Conservation (phyloP, 2,329 filamentous ascomycete genomes). For the Cercospora nicotianae region DNA sequence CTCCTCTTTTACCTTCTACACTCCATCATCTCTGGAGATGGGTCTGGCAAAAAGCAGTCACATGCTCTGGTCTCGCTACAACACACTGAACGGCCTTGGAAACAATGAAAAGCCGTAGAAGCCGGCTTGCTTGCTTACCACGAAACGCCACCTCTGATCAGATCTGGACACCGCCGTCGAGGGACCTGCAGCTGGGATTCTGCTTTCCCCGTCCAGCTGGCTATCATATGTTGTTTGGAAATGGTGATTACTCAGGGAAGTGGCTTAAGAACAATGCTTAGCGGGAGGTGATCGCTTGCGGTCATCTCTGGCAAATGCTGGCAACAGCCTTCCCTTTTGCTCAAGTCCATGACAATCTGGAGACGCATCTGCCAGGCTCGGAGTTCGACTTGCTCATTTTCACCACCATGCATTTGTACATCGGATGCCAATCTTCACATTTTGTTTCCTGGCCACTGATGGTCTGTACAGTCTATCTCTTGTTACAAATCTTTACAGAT, state of each 20-base stretch:
- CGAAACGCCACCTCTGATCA: not conserved
- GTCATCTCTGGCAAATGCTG: constrained; percentile 3
- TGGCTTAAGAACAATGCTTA: not conserved
- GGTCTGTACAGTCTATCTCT: constrained; percentile 4
- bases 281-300: constrained; percentile 1
- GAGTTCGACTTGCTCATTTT: not conserved
- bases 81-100: not conserved
- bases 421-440: not conserved
- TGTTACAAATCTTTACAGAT: not conserved
- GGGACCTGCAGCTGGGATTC: not conserved
- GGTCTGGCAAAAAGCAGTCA: not conserved
- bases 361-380: not conserved
- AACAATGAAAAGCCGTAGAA: not conserved
- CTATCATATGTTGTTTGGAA: not conserved
- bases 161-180: not conserved
- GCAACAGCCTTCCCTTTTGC: constrained; percentile 5
- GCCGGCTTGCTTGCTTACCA: not conserved
- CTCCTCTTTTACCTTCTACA: not conserved
- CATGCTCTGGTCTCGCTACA: not conserved
- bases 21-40: not conserved
- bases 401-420: not conserved
- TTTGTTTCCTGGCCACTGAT: not conserved
- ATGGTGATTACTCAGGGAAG: constrained; percentile 8
- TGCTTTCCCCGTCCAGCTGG: too few relatives aligned
- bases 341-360: not conserved